Base-by-base conservation (phyloP, 2,329 filamentous ascomycete genomes). In the Trichophyton schoenleinii region DNA sequence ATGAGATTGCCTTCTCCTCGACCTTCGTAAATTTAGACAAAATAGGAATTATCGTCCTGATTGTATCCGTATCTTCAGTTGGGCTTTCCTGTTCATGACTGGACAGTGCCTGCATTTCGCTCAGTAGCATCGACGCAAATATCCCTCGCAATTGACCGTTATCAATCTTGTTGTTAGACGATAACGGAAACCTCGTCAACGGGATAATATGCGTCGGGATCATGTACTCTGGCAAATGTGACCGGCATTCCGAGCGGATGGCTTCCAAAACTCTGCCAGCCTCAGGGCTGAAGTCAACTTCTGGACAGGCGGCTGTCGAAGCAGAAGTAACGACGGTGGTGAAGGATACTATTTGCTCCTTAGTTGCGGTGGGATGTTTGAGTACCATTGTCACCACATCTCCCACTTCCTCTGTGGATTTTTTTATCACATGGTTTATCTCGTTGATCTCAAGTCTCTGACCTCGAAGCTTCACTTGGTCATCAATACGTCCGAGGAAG, bases 381-480 rank as follows among this genome's bases (percentile, higher is more conserved):
- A 87, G 74, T 0, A 96, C 88, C 13, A 95, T 75, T 0, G 91
- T 95, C 2, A 85, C 84, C 0, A 89, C 85, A 66, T 95, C 89
- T 13, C 81, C 77, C 7, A 94, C 74, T 0, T 75, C 75, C 0
- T 72, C 64, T 0, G 83, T 79, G 0, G 82, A 81, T 20, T 81
- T 77, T 55, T 84, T 85, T 67, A 96, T 89, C 7, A 87, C 83
- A 57, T 91, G 86, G 67, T 95, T 94, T 72, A 96, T 95, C 75
- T 97, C 91, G 0, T 87, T 88, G 63, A 95, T 87, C 69, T 97
- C 92, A 0, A 97, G 80, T 13, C 91, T 81, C 71, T 96, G 91
- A 0, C 91, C 91, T 9, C 92, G 84, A 2, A 96, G 80, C 71
- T 97, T 97, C 64, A 96, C 86, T 73, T 97, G 91, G 61, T 95